These are phyloP conservation scores for Naganishia sp. DNA, from an alignment of 1,284 basidiomycete genomes.

Conservation along the genomic window DNA sequence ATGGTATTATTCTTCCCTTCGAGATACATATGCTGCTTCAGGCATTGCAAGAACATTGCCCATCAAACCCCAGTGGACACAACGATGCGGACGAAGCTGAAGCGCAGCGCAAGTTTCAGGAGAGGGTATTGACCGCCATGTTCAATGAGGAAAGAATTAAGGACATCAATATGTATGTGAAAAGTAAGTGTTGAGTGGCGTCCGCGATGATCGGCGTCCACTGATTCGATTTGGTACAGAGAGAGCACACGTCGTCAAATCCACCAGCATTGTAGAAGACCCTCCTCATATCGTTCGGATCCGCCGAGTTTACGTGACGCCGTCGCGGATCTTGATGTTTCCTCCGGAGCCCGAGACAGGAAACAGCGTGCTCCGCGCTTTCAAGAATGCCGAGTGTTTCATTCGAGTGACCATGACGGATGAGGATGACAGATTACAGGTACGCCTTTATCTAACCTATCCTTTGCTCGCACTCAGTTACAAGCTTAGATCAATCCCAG, in stretches of 20 bases:
- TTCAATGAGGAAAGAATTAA: slow-evolving; percentile 48
- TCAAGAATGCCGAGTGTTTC: slow-evolving; percentile 47
- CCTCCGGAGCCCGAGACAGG: slow-evolving; percentile 51
- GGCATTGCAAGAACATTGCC: slow-evolving; percentile 37
- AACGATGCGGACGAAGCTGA: slow-evolving; percentile 3
- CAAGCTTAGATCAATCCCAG: slow-evolving; percentile 41
- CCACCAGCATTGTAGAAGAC: slow-evolving; percentile 21
- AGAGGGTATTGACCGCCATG: slow-evolving; percentile 45
- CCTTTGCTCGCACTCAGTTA: slow-evolving; percentile 30
- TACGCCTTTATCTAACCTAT: slow-evolving; percentile 32
- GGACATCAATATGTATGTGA: slow-evolving; percentile 38
- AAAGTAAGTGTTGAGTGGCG: slow-evolving; percentile 14
- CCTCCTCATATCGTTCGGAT: slow-evolving; percentile 47
- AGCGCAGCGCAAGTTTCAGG: slow-evolving; percentile 9
- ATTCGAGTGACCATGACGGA: slow-evolving; percentile 52
- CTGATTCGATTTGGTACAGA: background rate
- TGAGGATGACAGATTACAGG: slow-evolving; percentile 49
- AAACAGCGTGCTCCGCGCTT: slow-evolving; percentile 50
- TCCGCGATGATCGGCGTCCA: background rate
- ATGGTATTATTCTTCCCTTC: slow-evolving; percentile 44
- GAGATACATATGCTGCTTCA: slow-evolving; percentile 38
- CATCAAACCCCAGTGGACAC: background rate
- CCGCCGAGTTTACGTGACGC: slow-evolving; percentile 49
- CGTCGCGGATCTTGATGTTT: slow-evolving; percentile 49
- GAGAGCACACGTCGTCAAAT: slow-evolving; percentile 12